Conservation (phyloP, 2,329 filamentous ascomycete species). For the Rutstroemia sp. region DNA sequence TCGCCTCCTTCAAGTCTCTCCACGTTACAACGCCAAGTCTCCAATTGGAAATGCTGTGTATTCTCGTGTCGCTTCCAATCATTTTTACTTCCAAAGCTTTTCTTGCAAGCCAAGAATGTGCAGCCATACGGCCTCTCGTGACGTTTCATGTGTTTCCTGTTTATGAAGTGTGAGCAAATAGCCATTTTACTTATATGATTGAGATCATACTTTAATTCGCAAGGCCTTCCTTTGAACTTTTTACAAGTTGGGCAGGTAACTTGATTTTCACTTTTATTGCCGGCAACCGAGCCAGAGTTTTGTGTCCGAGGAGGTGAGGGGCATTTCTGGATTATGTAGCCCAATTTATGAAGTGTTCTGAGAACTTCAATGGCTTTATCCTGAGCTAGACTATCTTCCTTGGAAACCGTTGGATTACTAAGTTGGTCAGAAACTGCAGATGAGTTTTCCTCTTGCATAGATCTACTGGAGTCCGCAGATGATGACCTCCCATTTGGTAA, state of each 20-base stretch:
- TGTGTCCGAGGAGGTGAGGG: conserved; percentile 14
- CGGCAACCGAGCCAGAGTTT: conserved; percentile 21
- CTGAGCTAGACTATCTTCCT: conserved; percentile 12
- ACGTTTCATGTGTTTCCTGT: conserved; percentile 75
- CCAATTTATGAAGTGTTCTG: conserved; percentile 18
- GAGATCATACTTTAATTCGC: conserved; percentile 48
- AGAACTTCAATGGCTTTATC: conserved; percentile 21
- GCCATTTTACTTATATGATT: neutral
- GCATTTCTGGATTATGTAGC: conserved; percentile 22
- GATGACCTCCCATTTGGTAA: conserved; percentile 17
- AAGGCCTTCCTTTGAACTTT: conserved; percentile 43
- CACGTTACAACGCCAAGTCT: conserved; percentile 64
- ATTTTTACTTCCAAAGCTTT: conserved; percentile 82
- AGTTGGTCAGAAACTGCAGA: neutral
- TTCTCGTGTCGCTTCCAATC: conserved; percentile 92
- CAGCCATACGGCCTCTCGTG: conserved; percentile 78
- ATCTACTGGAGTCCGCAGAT: conserved; percentile 4
- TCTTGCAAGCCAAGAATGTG: conserved; percentile 62
- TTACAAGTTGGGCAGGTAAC: conserved; percentile 35
- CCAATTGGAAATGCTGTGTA: conserved; percentile 64
- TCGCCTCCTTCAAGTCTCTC: conserved; percentile 23
- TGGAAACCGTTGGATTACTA: neutral
- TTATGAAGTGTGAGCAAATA: conserved; percentile 7
- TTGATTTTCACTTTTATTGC: conserved; percentile 25
- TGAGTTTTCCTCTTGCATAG: conserved; percentile 7